Evolutionary conservation across 1,139 yeast species (phyloP), one percentile per base, ranked within the genome.

Genomic region (Suhomyces guaymorum): DNA sequence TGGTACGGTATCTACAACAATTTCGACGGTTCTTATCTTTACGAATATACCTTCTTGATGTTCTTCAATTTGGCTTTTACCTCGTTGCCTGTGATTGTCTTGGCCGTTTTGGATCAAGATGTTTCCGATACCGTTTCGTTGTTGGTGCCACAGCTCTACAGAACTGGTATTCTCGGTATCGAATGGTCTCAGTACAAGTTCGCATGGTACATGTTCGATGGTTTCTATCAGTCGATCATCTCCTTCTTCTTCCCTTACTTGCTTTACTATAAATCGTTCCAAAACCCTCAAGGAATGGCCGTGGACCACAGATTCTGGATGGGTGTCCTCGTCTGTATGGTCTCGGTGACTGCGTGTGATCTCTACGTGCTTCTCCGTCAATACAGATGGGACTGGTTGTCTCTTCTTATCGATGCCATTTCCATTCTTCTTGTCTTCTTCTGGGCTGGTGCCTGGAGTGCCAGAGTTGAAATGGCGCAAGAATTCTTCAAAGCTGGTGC

Each of bases 1-100:
- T 78, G 82, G 82, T 78, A 55, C 46, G 82, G 82, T 33, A 70
- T 78, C 40, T 78, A 63, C 57, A 73, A 59, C 45, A 58, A 76
- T 49, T 78, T 75, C 47, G 84, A 78, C 55, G 84, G 84, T 16
- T 69, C 82, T 1, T 78, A 78, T 48, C 69, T 78, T 43, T 78
- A 69, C 46, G 84, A 78, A 60, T 78, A 72, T 54, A 78, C 84
- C 27, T 76, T 63, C 44, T 70, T 78, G 64, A 78, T 77, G 81
- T 77, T 78, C 52, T 78, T 73, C 59, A 78, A 78, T 49, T 72
- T 78, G 69, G 82, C 82, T 3, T 78, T 78, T 48, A 78, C 84
- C 2, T 78, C 84, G 10, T 63, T 78, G 40, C 81, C 83, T 4
- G 79, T 78, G 27, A 77, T 78, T 42, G 70, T 77, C 34, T 56